These are phyloP conservation scores for Erythrobasidium hasegawianum DNA, from an alignment of 1,284 basidiomycete genomes.

Conservation along the genomic window DNA sequence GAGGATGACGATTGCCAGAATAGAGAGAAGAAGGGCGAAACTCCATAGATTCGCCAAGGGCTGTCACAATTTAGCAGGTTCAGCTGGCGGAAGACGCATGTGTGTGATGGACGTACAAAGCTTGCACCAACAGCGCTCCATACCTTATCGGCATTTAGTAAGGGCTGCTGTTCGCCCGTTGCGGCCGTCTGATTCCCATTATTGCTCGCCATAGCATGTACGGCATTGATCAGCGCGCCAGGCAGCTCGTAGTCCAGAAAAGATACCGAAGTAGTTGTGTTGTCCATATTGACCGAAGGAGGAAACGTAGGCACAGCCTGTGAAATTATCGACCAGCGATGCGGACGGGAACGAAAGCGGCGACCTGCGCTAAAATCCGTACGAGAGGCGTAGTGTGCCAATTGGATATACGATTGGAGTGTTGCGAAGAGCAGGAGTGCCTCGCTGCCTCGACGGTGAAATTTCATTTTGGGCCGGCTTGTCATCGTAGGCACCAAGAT, in stretches of 20 bases:
- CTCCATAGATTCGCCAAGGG: slow-evolving; percentile 14
- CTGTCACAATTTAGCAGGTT: neutral
- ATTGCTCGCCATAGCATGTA: neutral
- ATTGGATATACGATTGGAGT: too few relatives aligned
- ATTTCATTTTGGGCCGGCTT: too few relatives aligned
- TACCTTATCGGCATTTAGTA: neutral
- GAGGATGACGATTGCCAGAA: slow-evolving; percentile 9
- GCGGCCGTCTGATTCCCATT: neutral
- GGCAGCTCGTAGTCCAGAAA: slow-evolving; percentile 9
- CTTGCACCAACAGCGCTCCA: neutral
- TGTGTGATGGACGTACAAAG: slow-evolving; percentile 4
- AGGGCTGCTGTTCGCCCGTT: neutral
- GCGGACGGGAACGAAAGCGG: neutral
- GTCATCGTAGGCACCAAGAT: too few relatives aligned
- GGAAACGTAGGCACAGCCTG: neutral
- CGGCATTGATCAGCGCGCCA: slow-evolving; percentile 8
- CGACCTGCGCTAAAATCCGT: neutral
- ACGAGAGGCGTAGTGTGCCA: neutral
- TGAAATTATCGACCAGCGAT: neutral
- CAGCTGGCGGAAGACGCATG: neutral
- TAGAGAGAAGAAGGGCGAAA: slow-evolving; percentile 4
- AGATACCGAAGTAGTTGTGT: neutral
- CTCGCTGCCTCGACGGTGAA: too few relatives aligned
- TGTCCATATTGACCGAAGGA: too few relatives aligned
- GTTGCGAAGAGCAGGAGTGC: too few relatives aligned